phyloP scores from a whole-genome alignment of 257 asterid species.

The Solanum boliviense region DNA sequence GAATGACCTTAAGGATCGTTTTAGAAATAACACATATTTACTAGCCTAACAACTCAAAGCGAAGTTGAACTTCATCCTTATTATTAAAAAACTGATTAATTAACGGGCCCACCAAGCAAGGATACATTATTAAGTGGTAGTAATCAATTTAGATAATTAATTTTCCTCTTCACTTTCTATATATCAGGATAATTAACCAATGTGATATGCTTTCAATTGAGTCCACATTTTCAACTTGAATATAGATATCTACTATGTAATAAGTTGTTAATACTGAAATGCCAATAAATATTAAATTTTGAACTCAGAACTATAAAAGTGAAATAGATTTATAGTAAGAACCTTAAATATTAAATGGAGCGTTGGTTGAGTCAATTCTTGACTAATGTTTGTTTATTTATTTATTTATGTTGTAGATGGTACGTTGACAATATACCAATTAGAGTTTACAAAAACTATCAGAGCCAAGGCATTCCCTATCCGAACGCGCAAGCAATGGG shows the following conservation, averaged over 20 bases:
- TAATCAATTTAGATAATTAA: neutral
- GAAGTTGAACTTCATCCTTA: neutral
- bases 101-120: neutral
- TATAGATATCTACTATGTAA: too few species aligned
- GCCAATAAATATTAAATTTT: neutral
- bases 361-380: neutral
- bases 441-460: conserved; percentile 50
- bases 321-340: rapidly evolving
- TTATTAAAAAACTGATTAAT: neutral
- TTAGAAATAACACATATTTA: neutral
- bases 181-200: neutral
- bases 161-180: neutral
- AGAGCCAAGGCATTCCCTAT: conserved; percentile 37
- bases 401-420: conserved; percentile 39
- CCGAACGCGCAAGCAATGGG: conserved; percentile 58
- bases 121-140: too few species aligned
- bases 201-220: neutral
- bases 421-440: conserved; percentile 52
- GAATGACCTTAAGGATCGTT: neutral
- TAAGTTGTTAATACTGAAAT: neutral
- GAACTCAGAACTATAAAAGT: neutral
- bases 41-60: neutral
- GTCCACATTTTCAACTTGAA: too few species aligned
- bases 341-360: neutral
- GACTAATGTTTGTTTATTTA: neutral